Evolutionary conservation across 116 monocot species (phyloP).

Genomic region (Cymodocea nodosa): DNA sequence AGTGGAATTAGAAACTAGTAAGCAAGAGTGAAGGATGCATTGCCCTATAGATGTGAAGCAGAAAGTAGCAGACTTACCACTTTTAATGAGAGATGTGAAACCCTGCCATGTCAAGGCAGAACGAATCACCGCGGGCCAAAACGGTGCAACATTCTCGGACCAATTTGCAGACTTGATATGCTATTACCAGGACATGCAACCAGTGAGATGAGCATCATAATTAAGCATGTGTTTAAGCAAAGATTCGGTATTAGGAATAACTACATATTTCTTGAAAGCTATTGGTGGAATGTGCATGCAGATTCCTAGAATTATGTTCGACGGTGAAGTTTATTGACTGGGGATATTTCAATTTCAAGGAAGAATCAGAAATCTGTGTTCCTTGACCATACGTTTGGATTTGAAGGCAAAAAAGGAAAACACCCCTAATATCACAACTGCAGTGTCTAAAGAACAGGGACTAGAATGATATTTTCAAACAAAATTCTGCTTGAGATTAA

Average conservation of each 20-base stretch:
- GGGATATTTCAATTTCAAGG: too few species aligned
- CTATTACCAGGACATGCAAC: neutral
- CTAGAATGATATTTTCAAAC: too few species aligned
- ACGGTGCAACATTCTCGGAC: conserved; percentile 25
- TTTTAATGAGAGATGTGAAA: conserved; percentile 15
- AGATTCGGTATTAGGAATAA: neutral
- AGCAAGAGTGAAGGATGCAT: neutral
- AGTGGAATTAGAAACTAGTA: neutral
- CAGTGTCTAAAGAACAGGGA: too few species aligned
- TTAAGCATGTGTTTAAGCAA: neutral
- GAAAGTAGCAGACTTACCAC: conserved; percentile 8
- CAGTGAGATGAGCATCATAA: neutral
- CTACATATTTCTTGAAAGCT: neutral
- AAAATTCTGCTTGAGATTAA: too few species aligned
- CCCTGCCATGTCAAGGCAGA: conserved; percentile 21
- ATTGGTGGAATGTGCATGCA: too few species aligned
- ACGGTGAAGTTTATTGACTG: too few species aligned
- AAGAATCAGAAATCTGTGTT: too few species aligned
- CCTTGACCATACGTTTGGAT: too few species aligned
- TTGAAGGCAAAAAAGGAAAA: too few species aligned
- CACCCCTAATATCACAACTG: too few species aligned
- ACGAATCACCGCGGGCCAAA: conserved; percentile 21
- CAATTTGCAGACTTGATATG: conserved; percentile 21
- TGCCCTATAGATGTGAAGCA: too few species aligned
- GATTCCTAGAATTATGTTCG: too few species aligned